Percentiles rank a stretch among this genome's conserved stretches.
Conservation (phyloP, 768 basidiomycete species). For the Suillus subluteus region DNA sequence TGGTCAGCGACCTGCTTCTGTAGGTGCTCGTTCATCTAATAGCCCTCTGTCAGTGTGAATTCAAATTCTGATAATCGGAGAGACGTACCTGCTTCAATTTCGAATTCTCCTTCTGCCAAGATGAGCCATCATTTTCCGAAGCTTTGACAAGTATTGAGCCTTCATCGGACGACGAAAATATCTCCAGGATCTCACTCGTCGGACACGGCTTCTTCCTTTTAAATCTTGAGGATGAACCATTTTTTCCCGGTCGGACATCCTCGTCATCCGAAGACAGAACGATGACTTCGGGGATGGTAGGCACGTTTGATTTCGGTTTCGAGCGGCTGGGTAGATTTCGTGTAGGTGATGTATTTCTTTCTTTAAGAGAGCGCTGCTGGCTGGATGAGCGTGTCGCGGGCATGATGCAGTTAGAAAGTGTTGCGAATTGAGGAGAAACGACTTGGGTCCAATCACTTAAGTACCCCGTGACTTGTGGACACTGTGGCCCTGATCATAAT, state of each 20-base stretch:
- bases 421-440: background rate
- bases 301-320: constrained; percentile 18
- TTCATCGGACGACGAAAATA: constrained; percentile 65
- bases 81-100: constrained; percentile 46
- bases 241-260: constrained; percentile 26
- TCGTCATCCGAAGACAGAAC: constrained; percentile 40
- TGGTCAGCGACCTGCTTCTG: constrained; percentile 15
- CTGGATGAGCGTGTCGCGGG: constrained; percentile 35
- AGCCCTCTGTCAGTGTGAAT: background rate
- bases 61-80: background rate
- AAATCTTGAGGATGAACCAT: constrained; percentile 16
- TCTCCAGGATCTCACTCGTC: constrained; percentile 52
- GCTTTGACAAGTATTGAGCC: constrained; percentile 10
- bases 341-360: constrained; percentile 16
- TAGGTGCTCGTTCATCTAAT: background rate
- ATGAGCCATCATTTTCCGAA: constrained; percentile 19
- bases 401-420: constrained; percentile 16
- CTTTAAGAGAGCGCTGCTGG: constrained; percentile 14
- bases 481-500: background rate
- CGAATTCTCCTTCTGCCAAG: constrained; percentile 44
- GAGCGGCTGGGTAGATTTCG: constrained; percentile 10
- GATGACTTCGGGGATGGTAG: constrained; percentile 30
- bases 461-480: background rate
- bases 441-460: background rate
- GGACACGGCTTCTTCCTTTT: constrained; percentile 17